phyloP scores from a whole-genome alignment of 2,329 filamentous ascomycete species.

The Hyphodiscus sp. region DNA sequence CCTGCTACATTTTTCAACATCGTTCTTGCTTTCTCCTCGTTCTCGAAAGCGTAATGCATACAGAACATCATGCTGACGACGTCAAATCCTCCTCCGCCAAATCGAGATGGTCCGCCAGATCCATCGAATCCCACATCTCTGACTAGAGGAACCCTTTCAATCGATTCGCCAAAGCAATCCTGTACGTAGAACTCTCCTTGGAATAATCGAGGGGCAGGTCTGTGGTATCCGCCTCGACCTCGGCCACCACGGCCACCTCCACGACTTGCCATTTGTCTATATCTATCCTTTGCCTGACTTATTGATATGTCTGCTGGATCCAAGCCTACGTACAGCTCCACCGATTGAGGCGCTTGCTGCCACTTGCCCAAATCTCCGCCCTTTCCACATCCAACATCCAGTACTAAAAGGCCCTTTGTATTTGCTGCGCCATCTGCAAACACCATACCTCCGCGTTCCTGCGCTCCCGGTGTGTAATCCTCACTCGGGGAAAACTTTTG shows the following conservation, averaged over 20 bases:
- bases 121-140: conserved; percentile 75
- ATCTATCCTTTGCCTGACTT: conserved; percentile 81
- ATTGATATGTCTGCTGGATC: conserved; percentile 92
- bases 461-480: conserved; percentile 57
- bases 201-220: conserved; percentile 56
- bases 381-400: conserved; percentile 96
- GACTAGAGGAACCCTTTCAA: conserved; percentile 77
- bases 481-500: conserved; percentile 89
- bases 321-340: conserved; percentile 89
- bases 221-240: conserved; percentile 43
- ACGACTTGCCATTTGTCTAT: conserved; percentile 61
- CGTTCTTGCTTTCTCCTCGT: conserved; percentile 76
- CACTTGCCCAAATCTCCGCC: conserved; percentile 94
- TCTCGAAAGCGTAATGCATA: conserved; percentile 98
- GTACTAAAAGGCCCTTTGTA: conserved; percentile 62
- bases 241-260: conserved; percentile 44
- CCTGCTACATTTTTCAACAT: conserved; percentile 94
- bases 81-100: conserved; percentile 77
- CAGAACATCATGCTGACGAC: conserved; percentile 99
- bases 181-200: conserved; percentile 85
- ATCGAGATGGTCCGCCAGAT: conserved; percentile 61
- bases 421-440: conserved; percentile 27
- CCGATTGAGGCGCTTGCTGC: conserved; percentile 84
- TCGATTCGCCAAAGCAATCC: conserved; percentile 82
- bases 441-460: conserved; percentile 39